phyloP scores from a whole-genome alignment of 805 yeast species.

The Sungouiozyma intestinalis region DNA sequence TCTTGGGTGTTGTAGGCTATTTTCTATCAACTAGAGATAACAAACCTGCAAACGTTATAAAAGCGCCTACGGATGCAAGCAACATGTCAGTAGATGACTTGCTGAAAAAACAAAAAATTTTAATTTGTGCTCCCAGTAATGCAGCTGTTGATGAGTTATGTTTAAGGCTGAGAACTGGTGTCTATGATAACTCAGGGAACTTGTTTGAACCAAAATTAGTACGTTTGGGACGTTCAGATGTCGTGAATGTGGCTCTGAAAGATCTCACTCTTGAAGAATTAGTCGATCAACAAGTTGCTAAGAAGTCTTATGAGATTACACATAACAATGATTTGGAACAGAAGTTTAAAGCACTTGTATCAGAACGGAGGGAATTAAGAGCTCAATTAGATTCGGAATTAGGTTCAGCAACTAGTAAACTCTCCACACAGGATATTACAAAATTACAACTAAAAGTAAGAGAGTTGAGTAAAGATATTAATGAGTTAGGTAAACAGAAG shows the following conservation, averaged over 20 bases:
- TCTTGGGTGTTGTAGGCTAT: conserved; percentile 81
- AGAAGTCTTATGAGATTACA: conserved; percentile 28
- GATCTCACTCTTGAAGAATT: conserved; percentile 79
- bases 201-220: conserved; percentile 56
- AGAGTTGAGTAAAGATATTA: conserved; percentile 48
- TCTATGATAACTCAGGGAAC: conserved; percentile 44
- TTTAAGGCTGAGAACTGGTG: conserved; percentile 66
- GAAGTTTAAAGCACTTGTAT: conserved; percentile 42
- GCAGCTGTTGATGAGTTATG: conserved; percentile 98
- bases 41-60: conserved; percentile 22
- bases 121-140: conserved; percentile 96
- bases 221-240: conserved; percentile 84
- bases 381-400: conserved; percentile 31
- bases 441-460: conserved; percentile 42
- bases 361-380: conserved; percentile 48
- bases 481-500: conserved; percentile 58
- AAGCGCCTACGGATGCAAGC: conserved; percentile 21
- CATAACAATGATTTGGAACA: conserved; percentile 35
- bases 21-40: conserved; percentile 37
- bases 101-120: conserved; percentile 42
- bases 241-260: conserved; percentile 68
- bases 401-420: conserved; percentile 37
- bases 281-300: conserved; percentile 52
- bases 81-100: conserved; percentile 14
- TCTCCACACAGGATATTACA: conserved; percentile 36